Conservation (phyloP, 2,329 filamentous ascomycete genomes). For the Aspergillus sp. region DNA sequence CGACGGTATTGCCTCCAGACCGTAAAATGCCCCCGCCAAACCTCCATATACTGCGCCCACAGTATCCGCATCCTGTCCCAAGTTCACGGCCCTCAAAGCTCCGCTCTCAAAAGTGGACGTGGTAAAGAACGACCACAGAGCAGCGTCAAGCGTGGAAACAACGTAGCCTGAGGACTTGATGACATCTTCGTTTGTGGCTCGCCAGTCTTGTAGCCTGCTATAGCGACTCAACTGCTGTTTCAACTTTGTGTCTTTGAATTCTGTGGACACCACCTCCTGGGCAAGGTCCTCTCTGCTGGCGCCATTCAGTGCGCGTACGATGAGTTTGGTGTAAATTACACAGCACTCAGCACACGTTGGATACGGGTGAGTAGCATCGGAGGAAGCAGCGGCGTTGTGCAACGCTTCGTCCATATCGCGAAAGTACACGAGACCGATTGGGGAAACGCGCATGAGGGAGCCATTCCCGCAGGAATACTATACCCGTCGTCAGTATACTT, state of each 20-base stretch:
- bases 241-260: not conserved
- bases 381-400: constrained; percentile 27
- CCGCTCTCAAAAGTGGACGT: constrained; percentile 39
- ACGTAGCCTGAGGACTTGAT: constrained; percentile 44
- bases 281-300: not conserved
- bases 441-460: constrained; percentile 44
- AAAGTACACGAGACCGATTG: constrained; percentile 36
- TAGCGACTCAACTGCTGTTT: constrained; percentile 14
- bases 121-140: constrained; percentile 45
- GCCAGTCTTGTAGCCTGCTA: constrained; percentile 27
- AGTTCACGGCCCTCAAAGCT: constrained; percentile 42
- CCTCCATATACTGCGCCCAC: constrained; percentile 47
- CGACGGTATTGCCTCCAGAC: constrained; percentile 32
- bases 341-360: constrained; percentile 42
- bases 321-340: constrained; percentile 35
- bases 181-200: constrained; percentile 15
- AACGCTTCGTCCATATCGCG: constrained; percentile 23
- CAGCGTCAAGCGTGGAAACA: constrained; percentile 43
- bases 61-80: constrained; percentile 47
- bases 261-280: constrained; percentile 8
- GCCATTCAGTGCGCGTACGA: constrained; percentile 31
- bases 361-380: constrained; percentile 41
- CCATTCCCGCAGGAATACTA: constrained; percentile 38
- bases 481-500: not conserved
- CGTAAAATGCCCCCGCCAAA: constrained; percentile 45